Evolutionary conservation across 2,329 filamentous ascomycete genomes (phyloP).

Genomic region (Cadophora sp.): DNA sequence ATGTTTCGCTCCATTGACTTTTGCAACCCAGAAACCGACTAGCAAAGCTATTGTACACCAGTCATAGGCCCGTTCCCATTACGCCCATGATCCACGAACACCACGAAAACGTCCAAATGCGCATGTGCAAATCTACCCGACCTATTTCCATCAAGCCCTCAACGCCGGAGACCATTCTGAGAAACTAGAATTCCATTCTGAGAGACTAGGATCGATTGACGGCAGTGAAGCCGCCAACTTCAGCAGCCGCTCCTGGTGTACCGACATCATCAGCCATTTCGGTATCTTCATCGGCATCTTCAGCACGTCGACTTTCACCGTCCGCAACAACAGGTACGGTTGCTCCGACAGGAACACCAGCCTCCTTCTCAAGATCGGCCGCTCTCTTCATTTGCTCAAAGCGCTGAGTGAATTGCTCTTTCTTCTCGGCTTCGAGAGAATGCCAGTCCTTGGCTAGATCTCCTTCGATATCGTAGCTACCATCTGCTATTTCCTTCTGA

Average conservation of each 20-base stretch:
- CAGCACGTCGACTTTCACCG: constrained; percentile 31
- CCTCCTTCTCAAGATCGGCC: constrained; percentile 34
- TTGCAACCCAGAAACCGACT: neutral
- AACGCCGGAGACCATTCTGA: neutral
- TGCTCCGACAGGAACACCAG: constrained; percentile 19
- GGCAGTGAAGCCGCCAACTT: constrained; percentile 41
- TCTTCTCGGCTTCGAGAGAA: constrained; percentile 33
- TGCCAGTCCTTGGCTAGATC: constrained; percentile 41
- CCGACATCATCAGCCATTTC: constrained; percentile 43
- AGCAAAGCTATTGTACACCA: neutral
- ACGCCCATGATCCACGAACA: neutral
- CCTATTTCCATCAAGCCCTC: neutral
- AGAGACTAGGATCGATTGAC: constrained; percentile 38
- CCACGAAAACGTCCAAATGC: neutral
- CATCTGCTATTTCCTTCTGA: constrained; percentile 37
- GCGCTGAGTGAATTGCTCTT: constrained; percentile 32
- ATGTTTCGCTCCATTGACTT: neutral
- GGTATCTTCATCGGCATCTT: constrained; percentile 41
- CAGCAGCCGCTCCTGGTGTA: constrained; percentile 24
- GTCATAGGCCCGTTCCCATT: neutral
- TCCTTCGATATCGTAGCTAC: constrained; percentile 40
- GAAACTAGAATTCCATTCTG: too few species aligned
- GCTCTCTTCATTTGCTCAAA: constrained; percentile 43
- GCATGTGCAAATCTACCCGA: neutral
- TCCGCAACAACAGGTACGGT: constrained; percentile 33